Evolutionary conservation across 768 basidiomycete species (phyloP), one percentile per base, ranked within the genome.

Genomic region (Trametes coccinea): DNA sequence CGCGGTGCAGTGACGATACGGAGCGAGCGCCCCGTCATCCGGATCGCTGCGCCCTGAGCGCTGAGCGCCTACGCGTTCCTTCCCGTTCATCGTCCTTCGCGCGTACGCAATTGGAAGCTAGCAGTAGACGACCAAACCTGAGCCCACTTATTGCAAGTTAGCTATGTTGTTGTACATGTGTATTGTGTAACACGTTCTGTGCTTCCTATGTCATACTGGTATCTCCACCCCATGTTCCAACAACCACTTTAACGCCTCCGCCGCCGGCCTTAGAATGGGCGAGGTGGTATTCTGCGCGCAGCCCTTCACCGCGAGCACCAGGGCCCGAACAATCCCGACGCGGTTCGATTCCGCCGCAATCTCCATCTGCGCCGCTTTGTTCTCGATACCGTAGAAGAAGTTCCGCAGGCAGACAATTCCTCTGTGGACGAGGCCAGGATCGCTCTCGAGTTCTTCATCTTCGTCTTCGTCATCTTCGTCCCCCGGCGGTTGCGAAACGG

Each of bases 351-450:
- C 83, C 29, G 80, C 74, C 16, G 76, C 75, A n/a, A 91, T 72
- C 56, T 73, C 72, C 53, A 77, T 77, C 44, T 76, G 74, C 22
- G 73, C 70, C 5, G 70, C 70, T 30, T 71, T 67, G 59, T 81
- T 77, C 22, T 78, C 68, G 9, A 84, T 72, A 59, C 79, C 82
- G 14, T 77, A 63, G 79, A 78, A 73, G 44, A 95, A 72, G 69
- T 92, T 93, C 40, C 79, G 77, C 27, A 88, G 75, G 69, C 89
- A 90, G n/a, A 93, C 80, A 0, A 90, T 81, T 0, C 87, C 93
- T 30, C 95, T 85, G 71, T 93, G 88, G 10, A 89, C 79, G 43
- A 94, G 80, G 9, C 89, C 90, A 0, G 83, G 77, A 66, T 89
- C 76, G 11, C 74, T 67, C 58, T 76, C 69, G 17, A 68, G 56